These are phyloP conservation scores for Ambrosiella cleistominuta DNA, from an alignment of 2,329 filamentous ascomycete species.

Conservation along the genomic window DNA sequence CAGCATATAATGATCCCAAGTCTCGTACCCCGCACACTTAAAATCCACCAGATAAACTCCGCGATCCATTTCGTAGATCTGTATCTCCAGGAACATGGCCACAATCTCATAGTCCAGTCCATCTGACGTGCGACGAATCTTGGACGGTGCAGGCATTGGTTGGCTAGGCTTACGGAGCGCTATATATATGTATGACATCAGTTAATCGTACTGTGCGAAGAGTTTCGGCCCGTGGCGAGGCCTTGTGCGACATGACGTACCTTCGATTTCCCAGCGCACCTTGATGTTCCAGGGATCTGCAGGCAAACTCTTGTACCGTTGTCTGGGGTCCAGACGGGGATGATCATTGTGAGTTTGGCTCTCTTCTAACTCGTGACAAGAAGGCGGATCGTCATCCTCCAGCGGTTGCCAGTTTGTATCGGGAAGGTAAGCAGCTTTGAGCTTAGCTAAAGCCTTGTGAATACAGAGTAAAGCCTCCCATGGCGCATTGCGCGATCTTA, in stretches of 20 bases:
- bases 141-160: conserved; percentile 1
- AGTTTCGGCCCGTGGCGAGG: too few species aligned
- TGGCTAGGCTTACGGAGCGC: conserved; percentile 11
- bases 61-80: conserved; percentile 84
- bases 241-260: conserved; percentile 28
- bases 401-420: conserved; percentile 40
- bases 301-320: conserved; percentile 59
- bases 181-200: neutral
- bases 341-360: conserved; percentile 16
- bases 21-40: conserved; percentile 95
- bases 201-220: neutral
- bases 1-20: conserved; percentile 49
- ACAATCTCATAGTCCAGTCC: conserved; percentile 39
- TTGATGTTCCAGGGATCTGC: conserved; percentile 91
- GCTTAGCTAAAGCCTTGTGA: conserved; percentile 74
- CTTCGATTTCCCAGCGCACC: conserved; percentile 71
- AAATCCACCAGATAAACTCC: conserved; percentile 94
- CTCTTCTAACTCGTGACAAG: conserved; percentile 25
- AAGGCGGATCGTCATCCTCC: conserved; percentile 24
- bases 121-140: conserved; percentile 21
- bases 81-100: conserved; percentile 91
- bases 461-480: conserved; percentile 91
- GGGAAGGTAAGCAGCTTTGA: conserved; percentile 74
- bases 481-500: conserved; percentile 81
- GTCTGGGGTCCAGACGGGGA: conserved; percentile 28